These are phyloP conservation scores for Oehlia diaphana DNA, from an alignment of 192 early-diverging fungal species.

Conservation along the genomic window DNA sequence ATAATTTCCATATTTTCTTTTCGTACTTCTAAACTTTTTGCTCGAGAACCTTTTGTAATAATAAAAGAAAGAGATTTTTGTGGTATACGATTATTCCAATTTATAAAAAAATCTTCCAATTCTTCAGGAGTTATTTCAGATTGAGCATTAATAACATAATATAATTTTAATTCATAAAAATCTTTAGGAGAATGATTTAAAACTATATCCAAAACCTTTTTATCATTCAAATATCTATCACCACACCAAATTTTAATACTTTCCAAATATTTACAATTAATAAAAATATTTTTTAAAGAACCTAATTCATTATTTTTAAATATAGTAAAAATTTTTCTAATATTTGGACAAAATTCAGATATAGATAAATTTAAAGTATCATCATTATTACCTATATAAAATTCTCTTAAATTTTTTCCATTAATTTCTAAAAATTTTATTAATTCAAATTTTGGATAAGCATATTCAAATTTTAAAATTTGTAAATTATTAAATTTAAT, in stretches of 20 bases:
- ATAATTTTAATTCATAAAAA: not conserved
- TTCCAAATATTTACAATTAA: not conserved
- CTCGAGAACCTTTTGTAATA: too few species aligned
- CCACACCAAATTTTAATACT: not conserved
- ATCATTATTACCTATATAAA: not conserved
- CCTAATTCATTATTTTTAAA: not conserved
- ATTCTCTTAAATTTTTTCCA: not conserved
- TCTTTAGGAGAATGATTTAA: not conserved
- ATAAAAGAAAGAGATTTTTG: too few species aligned
- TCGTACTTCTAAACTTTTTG: too few species aligned
- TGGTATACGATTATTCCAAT: too few species aligned
- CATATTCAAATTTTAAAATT: not conserved
- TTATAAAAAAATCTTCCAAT: too few species aligned
- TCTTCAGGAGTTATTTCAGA: not conserved
- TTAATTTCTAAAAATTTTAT: not conserved
- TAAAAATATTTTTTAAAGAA: not conserved
- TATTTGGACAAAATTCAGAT: not conserved
- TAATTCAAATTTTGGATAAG: not conserved
- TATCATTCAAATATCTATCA: not conserved
- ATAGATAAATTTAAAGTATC: not conserved
- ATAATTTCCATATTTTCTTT: not conserved
- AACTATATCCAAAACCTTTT: not conserved
- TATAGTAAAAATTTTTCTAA: not conserved
- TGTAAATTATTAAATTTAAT: not conserved
- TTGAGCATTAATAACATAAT: not conserved